Evolutionary conservation across 2,329 filamentous ascomycete species (phyloP).

Genomic region (Neopestalotiopsis rosae): DNA sequence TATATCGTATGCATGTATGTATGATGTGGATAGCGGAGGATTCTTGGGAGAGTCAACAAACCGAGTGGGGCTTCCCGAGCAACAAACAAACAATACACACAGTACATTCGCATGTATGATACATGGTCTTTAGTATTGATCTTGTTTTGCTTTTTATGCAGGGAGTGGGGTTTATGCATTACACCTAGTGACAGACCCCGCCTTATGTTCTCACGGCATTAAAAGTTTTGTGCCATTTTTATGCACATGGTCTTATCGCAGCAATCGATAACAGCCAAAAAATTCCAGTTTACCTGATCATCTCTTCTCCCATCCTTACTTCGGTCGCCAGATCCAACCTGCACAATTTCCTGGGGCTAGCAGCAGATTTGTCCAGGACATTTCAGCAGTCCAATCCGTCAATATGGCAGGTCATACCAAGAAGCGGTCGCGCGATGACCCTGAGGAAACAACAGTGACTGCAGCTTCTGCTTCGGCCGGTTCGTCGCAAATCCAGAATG

Average conservation of each 20-base stretch:
- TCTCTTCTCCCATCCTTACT: neutral
- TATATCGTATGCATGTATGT: neutral
- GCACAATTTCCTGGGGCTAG: neutral
- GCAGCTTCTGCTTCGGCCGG: conserved; percentile 16
- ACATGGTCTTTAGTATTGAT: neutral
- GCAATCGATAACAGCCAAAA: neutral
- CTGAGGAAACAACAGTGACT: conserved; percentile 22
- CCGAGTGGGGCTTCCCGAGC: conserved; percentile 4
- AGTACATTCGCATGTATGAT: neutral
- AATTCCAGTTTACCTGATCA: neutral
- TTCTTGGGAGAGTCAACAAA: conserved; percentile 4
- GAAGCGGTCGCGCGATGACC: conserved; percentile 12
- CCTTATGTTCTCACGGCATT: neutral
- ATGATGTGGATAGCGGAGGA: no score
- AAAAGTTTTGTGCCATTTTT: neutral
- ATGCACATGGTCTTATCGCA: conserved; percentile 4
- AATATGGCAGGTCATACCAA: conserved; percentile 5
- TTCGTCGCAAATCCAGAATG: neutral
- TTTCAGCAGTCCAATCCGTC: neutral
- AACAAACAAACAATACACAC: neutral
- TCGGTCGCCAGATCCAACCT: neutral
- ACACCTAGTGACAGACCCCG: neutral
- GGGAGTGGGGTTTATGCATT: neutral
- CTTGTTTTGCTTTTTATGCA: neutral
- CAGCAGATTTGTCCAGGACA: neutral